These are phyloP conservation scores for Colletotrichum destructivum DNA, from an alignment of 2,329 filamentous ascomycete genomes.

Conservation along the genomic window DNA sequence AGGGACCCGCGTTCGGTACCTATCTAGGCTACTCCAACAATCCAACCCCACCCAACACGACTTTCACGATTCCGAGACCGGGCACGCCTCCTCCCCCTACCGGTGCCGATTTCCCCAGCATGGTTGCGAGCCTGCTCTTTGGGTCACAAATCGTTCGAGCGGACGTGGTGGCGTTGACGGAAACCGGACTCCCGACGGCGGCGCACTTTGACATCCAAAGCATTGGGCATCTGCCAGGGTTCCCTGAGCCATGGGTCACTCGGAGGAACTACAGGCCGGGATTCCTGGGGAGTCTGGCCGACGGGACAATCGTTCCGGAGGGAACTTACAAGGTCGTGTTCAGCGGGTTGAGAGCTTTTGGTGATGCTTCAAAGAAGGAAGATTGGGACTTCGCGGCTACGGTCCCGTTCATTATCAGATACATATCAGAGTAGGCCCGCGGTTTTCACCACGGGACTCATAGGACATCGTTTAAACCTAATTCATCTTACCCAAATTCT, in stretches of 20 bases:
- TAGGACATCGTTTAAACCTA: no score
- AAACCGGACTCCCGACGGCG: slow-evolving; percentile 21
- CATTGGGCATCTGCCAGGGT: slow-evolving; percentile 43
- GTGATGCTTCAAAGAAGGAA: slow-evolving; percentile 38
- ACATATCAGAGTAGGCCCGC: neutral
- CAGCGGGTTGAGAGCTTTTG: slow-evolving; percentile 46
- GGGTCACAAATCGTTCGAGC: slow-evolving; percentile 42
- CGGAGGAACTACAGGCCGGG: slow-evolving; percentile 10
- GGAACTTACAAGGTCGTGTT: slow-evolving; percentile 47
- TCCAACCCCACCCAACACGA: slow-evolving; percentile 42
- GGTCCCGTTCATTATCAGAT: slow-evolving; percentile 11
- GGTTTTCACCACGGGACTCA: no score
- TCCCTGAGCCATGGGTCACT: slow-evolving; percentile 31
- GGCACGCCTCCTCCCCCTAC: neutral
- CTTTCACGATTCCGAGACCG: slow-evolving; percentile 46
- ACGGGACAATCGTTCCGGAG: slow-evolving; percentile 45
- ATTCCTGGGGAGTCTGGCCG: slow-evolving; percentile 45
- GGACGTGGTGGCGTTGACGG: slow-evolving; percentile 43
- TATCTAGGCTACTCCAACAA: slow-evolving; percentile 28
- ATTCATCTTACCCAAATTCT: no score
- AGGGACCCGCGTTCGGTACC: slow-evolving; percentile 30
- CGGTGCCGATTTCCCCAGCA: slow-evolving; percentile 2
- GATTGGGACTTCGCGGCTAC: slow-evolving; percentile 26
- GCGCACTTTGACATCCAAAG: slow-evolving; percentile 43
- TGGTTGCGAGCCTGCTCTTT: slow-evolving; percentile 19